Percentiles rank a stretch among this genome's conserved stretches.
Evolutionary conservation across 1,284 basidiomycete genomes (phyloP).

Genomic region (Moesziomyces parantarcticus): DNA sequence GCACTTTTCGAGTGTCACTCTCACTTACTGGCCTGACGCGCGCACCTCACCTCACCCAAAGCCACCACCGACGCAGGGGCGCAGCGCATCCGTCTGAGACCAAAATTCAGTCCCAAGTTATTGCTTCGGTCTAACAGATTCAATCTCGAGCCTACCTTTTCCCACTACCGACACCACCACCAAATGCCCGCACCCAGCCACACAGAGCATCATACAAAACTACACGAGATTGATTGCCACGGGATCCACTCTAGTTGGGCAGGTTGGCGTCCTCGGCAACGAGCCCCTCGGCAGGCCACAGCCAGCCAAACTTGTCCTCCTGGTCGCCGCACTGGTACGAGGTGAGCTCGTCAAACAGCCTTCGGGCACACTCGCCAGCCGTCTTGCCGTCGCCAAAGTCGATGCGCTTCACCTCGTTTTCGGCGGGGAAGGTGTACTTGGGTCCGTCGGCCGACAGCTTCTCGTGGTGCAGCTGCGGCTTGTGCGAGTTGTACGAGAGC

Average conservation of each 20-base stretch:
- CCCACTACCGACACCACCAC: not conserved
- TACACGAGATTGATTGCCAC: too few species aligned
- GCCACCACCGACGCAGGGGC: conserved; percentile 11
- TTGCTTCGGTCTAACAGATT: not conserved
- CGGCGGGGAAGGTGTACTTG: conserved; percentile 41
- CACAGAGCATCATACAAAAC: too few species aligned
- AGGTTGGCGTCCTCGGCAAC: conserved; percentile 53
- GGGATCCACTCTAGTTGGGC: not conserved
- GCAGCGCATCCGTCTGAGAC: too few species aligned
- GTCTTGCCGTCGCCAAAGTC: conserved; percentile 67
- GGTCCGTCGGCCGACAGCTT: conserved; percentile 45
- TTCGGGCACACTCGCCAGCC: conserved; percentile 56
- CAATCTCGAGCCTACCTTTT: too few species aligned
- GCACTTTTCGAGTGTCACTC: conserved; percentile 1
- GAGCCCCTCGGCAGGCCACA: conserved; percentile 66
- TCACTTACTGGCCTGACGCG: not conserved
- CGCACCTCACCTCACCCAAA: conserved; percentile 1
- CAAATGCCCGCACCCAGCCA: too few species aligned
- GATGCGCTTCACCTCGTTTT: conserved; percentile 58
- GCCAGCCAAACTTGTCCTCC: conserved; percentile 62
- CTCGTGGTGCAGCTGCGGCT: conserved; percentile 43
- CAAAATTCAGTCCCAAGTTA: too few species aligned
- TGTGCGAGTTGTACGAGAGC: conserved; percentile 65
- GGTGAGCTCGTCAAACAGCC: conserved; percentile 49
- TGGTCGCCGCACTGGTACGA: conserved; percentile 59